Evolutionary conservation across 345 rosid genomes (phyloP).

Genomic region (Theobroma cacao): DNA sequence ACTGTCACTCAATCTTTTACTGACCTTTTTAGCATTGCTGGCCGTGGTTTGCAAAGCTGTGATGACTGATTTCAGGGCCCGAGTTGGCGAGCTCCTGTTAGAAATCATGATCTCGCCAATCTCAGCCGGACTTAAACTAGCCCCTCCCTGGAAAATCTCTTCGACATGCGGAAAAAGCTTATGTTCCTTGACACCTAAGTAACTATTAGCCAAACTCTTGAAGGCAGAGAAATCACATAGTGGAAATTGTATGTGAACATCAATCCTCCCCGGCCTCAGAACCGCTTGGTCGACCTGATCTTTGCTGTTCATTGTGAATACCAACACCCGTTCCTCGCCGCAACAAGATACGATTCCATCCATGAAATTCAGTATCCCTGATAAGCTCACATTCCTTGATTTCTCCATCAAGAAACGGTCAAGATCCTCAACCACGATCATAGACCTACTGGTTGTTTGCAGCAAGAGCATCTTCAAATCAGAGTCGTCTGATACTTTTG

Average conservation of each 20-base stretch:
- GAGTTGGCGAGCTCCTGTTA: constrained; percentile 44
- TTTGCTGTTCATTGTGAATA: constrained; percentile 49
- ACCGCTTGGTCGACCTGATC: constrained; percentile 37
- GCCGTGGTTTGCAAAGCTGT: constrained; percentile 32
- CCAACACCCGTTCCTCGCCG: constrained; percentile 59
- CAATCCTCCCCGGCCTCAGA: constrained; percentile 65
- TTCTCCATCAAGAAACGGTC: constrained; percentile 47
- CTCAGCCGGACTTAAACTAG: constrained; percentile 46
- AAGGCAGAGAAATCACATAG: constrained; percentile 41
- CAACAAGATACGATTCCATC: constrained; percentile 61
- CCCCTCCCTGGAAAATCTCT: constrained; percentile 43
- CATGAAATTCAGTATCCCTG: constrained; percentile 57
- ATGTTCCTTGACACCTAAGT: constrained; percentile 52
- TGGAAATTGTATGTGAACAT: constrained; percentile 51
- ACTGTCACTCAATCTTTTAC: neutral
- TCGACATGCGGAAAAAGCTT: constrained; percentile 44
- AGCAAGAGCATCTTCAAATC: constrained; percentile 51
- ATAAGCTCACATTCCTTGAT: constrained; percentile 37
- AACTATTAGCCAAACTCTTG: constrained; percentile 39
- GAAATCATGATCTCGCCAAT: constrained; percentile 54
- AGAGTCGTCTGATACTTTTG: constrained; percentile 41
- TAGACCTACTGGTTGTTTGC: constrained; percentile 43
- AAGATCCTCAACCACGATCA: constrained; percentile 56
- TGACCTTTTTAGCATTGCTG: neutral
- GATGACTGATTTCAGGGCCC: constrained; percentile 47